A percentile compares a stretch with the other conserved stretches of the same genome.
Conservation (phyloP, 2,329 filamentous ascomycete genomes). For the Stemphylium vesicarium region DNA sequence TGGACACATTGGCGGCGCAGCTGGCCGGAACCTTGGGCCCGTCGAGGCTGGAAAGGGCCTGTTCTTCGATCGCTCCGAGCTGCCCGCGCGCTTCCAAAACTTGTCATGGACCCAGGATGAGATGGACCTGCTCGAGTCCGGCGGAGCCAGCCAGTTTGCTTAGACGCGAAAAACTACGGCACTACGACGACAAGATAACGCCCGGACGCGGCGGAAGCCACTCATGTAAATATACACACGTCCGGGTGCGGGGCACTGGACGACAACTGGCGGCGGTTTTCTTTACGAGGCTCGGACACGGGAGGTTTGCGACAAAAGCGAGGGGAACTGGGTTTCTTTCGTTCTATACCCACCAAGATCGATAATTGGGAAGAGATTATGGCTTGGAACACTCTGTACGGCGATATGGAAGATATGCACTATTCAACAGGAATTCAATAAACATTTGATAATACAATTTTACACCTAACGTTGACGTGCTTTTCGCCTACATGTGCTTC, state of each 20-base stretch:
- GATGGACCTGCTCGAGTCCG: constrained; percentile 95
- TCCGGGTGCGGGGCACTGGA: constrained; percentile 16
- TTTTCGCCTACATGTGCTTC: no score
- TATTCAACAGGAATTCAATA: constrained; percentile 8
- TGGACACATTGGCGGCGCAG: constrained; percentile 61
- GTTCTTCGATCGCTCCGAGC: constrained; percentile 87
- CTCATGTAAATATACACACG: constrained; percentile 31
- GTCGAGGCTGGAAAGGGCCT: constrained; percentile 74
- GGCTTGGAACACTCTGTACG: constrained; percentile 16
- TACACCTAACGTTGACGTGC: background rate
- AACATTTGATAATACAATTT: constrained; percentile 6
- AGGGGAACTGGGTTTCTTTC: constrained; percentile 27
- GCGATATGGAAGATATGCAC: constrained; percentile 16
- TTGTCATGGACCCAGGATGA: constrained; percentile 76
- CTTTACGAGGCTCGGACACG: constrained; percentile 3
- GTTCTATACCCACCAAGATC: constrained; percentile 40
- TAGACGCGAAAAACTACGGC: constrained; percentile 38
- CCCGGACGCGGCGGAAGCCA: constrained; percentile 21
- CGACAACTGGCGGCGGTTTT: constrained; percentile 7
- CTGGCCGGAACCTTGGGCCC: constrained; percentile 75
- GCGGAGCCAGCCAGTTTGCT: constrained; percentile 74
- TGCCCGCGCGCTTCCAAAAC: constrained; percentile 83
- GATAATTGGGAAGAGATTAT: constrained; percentile 23
- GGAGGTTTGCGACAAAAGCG: constrained; percentile 24
- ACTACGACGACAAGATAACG: constrained; percentile 17